phyloP scores from a whole-genome alignment of 768 basidiomycete species.

The Clitopilus passeckerianus region DNA sequence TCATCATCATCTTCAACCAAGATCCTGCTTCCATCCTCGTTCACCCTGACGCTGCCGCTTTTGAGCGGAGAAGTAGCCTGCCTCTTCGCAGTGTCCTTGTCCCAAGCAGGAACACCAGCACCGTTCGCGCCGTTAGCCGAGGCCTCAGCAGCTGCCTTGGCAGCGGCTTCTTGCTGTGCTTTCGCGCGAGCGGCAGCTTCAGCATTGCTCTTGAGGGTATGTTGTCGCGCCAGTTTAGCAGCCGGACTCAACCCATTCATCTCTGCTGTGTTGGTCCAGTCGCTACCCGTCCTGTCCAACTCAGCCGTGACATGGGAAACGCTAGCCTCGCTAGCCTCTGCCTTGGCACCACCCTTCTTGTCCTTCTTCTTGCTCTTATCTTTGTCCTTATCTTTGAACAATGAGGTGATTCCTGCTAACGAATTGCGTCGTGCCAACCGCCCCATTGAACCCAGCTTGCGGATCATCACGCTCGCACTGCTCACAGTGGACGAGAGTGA shows the following conservation, averaged over 20 bases:
- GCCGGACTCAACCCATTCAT: constrained; percentile 84
- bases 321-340: constrained; percentile 59
- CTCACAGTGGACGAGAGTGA: constrained; percentile 93
- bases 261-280: constrained; percentile 53
- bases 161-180: constrained; percentile 49
- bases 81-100: constrained; percentile 71
- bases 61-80: constrained; percentile 42
- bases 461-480: constrained; percentile 93
- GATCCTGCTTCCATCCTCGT: constrained; percentile 63
- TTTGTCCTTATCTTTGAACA: constrained; percentile 87
- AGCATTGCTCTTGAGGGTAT: constrained; percentile 85
- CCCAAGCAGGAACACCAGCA: constrained; percentile 64
- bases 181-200: constrained; percentile 68
- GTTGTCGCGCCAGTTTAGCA: constrained; percentile 84
- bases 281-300: constrained; percentile 58
- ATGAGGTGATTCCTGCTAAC: constrained; percentile 83
- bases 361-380: constrained; percentile 44
- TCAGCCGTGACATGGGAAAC: constrained; percentile 85
- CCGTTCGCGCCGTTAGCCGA: constrained; percentile 24
- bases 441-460: constrained; percentile 89
- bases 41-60: constrained; percentile 35
- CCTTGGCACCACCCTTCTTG: constrained; percentile 49
- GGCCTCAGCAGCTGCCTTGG: constrained; percentile 34
- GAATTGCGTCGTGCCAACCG: constrained; percentile 87
- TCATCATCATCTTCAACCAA: constrained; percentile 72